Conservation (phyloP, 2,329 filamentous ascomycete species). For the Fusarium pseudocircinatum region DNA sequence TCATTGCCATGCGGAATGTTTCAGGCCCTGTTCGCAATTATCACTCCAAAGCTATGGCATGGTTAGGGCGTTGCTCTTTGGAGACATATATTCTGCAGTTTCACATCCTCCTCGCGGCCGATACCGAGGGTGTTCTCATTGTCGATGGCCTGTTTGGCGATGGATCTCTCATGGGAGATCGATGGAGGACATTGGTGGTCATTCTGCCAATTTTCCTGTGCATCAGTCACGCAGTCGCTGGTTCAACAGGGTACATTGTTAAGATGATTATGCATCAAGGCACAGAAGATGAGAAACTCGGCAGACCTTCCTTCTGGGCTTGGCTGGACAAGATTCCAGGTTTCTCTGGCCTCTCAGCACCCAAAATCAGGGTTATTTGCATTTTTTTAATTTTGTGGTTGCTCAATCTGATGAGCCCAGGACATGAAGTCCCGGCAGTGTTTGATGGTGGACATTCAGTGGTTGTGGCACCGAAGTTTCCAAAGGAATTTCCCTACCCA, state of each 20-base stretch:
- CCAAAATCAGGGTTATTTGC: slow-evolving; percentile 3
- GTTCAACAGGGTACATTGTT: slow-evolving; percentile 34
- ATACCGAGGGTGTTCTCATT: slow-evolving; percentile 61
- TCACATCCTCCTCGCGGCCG: slow-evolving; percentile 69
- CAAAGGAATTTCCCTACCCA: background rate
- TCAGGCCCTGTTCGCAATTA: slow-evolving; percentile 14
- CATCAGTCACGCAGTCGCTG: slow-evolving; percentile 29
- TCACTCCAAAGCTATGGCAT: slow-evolving; percentile 54
- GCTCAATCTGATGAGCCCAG: slow-evolving; percentile 26
- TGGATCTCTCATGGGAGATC: slow-evolving; percentile 34
- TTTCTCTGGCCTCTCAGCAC: background rate
- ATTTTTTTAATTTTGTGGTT: slow-evolving; percentile 32
- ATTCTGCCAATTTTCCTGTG: slow-evolving; percentile 41
- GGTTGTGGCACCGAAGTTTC: background rate
- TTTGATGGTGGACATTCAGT: background rate
- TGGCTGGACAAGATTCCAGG: background rate
- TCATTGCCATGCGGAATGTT: slow-evolving; percentile 61
- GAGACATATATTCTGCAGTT: slow-evolving; percentile 69
- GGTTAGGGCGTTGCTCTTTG: slow-evolving; percentile 64
- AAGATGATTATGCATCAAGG: slow-evolving; percentile 28
- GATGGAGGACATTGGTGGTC: slow-evolving; percentile 41
- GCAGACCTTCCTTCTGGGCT: background rate
- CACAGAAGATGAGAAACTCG: background rate
- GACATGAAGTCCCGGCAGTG: background rate
- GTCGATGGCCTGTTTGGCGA: slow-evolving; percentile 36